Percentiles rank a stretch among this genome's conserved stretches.
These are phyloP conservation scores for Fraxinus baroniana DNA, from an alignment of 305 asterid genomes.

Conservation along the genomic window DNA sequence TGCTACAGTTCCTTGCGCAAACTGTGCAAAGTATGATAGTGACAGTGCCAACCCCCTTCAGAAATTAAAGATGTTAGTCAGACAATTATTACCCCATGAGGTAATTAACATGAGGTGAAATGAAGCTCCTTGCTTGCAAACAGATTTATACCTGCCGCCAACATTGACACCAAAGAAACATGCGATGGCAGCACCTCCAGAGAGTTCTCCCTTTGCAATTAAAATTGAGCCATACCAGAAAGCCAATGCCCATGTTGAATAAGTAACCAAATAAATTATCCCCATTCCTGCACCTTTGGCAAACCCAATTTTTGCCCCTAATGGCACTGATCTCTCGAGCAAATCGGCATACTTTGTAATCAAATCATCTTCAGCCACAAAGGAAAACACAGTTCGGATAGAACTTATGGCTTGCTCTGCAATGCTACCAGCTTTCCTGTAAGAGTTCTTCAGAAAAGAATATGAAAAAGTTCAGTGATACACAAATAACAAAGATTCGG, in stretches of 20 bases:
- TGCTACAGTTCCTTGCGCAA: constrained; percentile 83
- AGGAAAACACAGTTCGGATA: constrained; percentile 69
- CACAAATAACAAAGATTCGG: not conserved
- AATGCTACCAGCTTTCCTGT: constrained; percentile 67
- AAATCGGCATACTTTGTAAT: constrained; percentile 50
- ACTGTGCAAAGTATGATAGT: constrained; percentile 73
- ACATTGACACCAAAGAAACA: constrained; percentile 89
- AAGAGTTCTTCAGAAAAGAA: constrained; percentile 50
- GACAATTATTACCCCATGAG: not conserved
- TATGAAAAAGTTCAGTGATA: constrained; percentile 15
- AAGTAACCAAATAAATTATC: constrained; percentile 72
- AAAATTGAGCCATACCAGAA: constrained; percentile 85
- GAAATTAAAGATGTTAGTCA: not conserved
- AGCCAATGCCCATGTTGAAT: constrained; percentile 87
- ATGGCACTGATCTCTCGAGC: constrained; percentile 50
- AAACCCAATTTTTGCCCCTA: constrained; percentile 70
- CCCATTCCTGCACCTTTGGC: constrained; percentile 86
- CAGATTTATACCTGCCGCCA: constrained; percentile 61
- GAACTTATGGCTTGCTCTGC: constrained; percentile 83
- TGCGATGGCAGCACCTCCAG: constrained; percentile 80
- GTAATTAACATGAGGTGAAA: not conserved
- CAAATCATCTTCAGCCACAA: constrained; percentile 74
- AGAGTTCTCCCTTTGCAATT: constrained; percentile 42
- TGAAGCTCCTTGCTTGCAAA: not conserved
- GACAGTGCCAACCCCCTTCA: constrained; percentile 82